These are phyloP conservation scores for Blastomyces emzantsi DNA, from an alignment of 2,329 filamentous ascomycete genomes.

Conservation along the genomic window DNA sequence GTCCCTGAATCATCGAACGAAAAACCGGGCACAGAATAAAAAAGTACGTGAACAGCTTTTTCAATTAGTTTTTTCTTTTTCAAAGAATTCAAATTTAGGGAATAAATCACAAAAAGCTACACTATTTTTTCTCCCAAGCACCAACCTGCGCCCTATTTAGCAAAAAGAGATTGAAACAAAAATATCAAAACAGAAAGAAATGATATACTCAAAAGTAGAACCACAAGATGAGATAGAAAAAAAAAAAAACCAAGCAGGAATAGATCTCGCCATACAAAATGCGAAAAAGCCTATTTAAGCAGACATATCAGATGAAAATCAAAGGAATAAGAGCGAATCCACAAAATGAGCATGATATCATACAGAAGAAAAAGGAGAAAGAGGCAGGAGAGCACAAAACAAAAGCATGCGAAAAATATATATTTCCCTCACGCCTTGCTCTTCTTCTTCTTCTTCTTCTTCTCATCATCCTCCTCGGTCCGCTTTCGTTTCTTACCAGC, in stretches of 20 bases:
- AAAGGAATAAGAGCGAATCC: not conserved
- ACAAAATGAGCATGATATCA: constrained; percentile 35
- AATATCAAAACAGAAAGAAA: constrained; percentile 15
- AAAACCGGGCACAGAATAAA: not conserved
- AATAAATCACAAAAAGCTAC: not conserved
- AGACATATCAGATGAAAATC: not conserved
- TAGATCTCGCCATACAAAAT: constrained; percentile 13
- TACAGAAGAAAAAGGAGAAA: constrained; percentile 25
- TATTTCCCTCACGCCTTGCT: constrained; percentile 41
- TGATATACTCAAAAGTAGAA: not conserved
- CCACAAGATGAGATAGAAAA: constrained; percentile 17
- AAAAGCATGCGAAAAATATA: constrained; percentile 13
- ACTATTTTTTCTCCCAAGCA: constrained; percentile 17
- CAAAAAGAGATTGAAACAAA: constrained; percentile 16
- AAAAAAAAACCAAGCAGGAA: constrained; percentile 21
- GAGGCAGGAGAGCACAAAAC: constrained; percentile 14
- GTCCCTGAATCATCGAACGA: not conserved
- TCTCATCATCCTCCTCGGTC: constrained; percentile 49
- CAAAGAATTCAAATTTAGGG: not conserved
- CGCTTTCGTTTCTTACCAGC: constrained; percentile 66
- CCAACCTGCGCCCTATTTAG: constrained; percentile 14
- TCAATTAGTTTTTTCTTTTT: not conserved
- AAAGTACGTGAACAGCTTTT: not conserved
- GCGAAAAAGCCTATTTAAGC: not conserved
- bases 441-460: constrained; percentile 57